Conservation (phyloP, 495 filamentous ascomycete genomes). For the Daldinia concentrica region DNA sequence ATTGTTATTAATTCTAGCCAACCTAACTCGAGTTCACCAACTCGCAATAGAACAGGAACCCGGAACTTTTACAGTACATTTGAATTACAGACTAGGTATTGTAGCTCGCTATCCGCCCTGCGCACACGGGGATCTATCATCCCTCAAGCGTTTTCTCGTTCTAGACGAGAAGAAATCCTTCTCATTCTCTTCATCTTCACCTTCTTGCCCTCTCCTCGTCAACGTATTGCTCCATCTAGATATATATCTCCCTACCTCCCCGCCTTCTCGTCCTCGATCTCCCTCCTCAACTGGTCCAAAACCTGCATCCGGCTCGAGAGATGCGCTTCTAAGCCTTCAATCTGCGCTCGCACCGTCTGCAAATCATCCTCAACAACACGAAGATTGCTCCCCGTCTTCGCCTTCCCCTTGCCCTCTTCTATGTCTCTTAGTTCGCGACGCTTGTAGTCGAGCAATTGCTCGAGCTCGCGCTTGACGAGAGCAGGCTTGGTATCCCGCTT, state of each 20-base stretch:
- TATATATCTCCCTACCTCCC: constrained; percentile 44
- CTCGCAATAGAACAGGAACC: constrained; percentile 5
- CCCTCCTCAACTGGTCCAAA: constrained; percentile 64
- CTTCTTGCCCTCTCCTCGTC: not conserved
- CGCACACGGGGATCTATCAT: not conserved
- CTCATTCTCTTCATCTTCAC: not conserved
- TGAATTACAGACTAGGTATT: constrained; percentile 27
- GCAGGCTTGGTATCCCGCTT: constrained; percentile 76
- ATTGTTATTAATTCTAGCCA: constrained; percentile 8
- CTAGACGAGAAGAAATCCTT: not conserved
- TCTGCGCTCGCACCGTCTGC: constrained; percentile 77
- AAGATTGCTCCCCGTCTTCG: constrained; percentile 66
- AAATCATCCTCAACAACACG: constrained; percentile 73
- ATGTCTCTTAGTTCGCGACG: constrained; percentile 69
- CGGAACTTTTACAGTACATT: constrained; percentile 14
- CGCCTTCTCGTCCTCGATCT: constrained; percentile 73
- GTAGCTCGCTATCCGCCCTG: constrained; percentile 7
- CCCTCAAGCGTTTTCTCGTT: not conserved
- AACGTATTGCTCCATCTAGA: not conserved
- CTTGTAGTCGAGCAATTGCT: constrained; percentile 87
- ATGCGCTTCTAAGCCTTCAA: constrained; percentile 73
- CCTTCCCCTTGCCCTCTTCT: constrained; percentile 80
- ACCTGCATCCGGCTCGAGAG: constrained; percentile 67
- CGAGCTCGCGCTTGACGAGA: constrained; percentile 90
- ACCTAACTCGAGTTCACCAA: constrained; percentile 5